Evolutionary conservation across 2,329 filamentous ascomycete species (phyloP), one percentile per base, ranked within the genome.

Genomic region (Paraphaeosphaeria sporulosa): DNA sequence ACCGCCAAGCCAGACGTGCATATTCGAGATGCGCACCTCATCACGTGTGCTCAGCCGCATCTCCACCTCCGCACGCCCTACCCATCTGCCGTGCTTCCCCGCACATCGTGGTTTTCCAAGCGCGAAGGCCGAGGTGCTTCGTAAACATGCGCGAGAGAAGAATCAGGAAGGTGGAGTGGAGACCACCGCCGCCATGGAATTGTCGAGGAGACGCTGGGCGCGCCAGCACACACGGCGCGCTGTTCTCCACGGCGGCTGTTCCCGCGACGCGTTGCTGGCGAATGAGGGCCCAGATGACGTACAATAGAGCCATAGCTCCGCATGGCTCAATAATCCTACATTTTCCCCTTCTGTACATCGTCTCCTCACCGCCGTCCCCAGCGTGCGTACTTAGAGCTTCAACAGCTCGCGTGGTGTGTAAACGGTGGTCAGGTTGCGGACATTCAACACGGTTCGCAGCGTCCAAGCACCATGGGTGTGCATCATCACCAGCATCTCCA

Each of bases 21-120:
- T 42, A 19, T 27, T 27, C 21, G 13, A 30, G 50, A 42, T 25
- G 36, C 7, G 42, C 42, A 44, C 42, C n/a, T 23, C 50, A 43
- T 43, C 51, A 54, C 51, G 51, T 54, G 51, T 15, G 19, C 51
- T 54, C 51, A 54, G 51, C 51, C 51, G 23, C 51, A 54, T 32
- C 38, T 32, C 51, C 38, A 54, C 23, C 44, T 47, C 15, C 51
- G 32, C 25, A 21, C 10, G 13, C 34, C 12, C 36, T 44, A 54
- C 38, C 10, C 17, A 54, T 54, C 38, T 54, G 51, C 51, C 51
- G 50, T 42, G 4, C 34, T 53, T 52, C 49, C 49, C 50, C 50
- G 36, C 34, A 44, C 23, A 34, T 44, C 25, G 51, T 54, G 27
- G 42, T 17, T 0, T 30, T 12, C 1, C 34, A 25, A 25, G 19